A percentile compares a stretch with the other conserved stretches of the same genome.
Evolutionary conservation across 169 alveolate species (phyloP).

Genomic region (Theileria orientalis): DNA sequence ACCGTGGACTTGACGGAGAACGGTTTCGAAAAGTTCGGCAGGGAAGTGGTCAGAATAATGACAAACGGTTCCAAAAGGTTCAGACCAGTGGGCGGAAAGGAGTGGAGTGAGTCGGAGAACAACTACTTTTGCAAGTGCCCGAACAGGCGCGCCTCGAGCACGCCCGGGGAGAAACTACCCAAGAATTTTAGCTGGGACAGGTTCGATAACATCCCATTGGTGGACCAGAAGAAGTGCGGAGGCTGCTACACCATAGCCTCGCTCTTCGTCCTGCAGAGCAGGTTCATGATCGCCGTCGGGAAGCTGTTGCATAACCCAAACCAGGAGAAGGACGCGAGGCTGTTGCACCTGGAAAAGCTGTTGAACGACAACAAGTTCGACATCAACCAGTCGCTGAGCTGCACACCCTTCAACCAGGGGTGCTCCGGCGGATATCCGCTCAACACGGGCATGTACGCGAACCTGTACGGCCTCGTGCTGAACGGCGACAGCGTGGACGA

Average conservation of each 20-base stretch:
- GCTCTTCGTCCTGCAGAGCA: constrained; percentile 78
- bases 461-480: constrained; percentile 76
- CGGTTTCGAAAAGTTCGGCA: constrained; percentile 24
- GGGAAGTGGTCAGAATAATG: constrained; percentile 24
- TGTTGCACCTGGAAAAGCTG: constrained; percentile 3
- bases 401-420: constrained; percentile 81
- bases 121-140: constrained; percentile 23
- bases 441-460: constrained; percentile 83
- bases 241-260: constrained; percentile 93
- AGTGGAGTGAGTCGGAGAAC: not conserved
- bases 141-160: constrained; percentile 6
- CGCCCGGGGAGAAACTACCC: constrained; percentile 13
- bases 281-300: constrained; percentile 79
- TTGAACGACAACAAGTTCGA: constrained; percentile 19
- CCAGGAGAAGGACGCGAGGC: constrained; percentile 11
- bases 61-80: not conserved
- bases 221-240: constrained; percentile 90
- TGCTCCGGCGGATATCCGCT: constrained; percentile 90
- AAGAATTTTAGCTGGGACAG: constrained; percentile 39
- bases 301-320: constrained; percentile 40
- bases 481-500: constrained; percentile 8
- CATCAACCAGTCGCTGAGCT: constrained; percentile 23
- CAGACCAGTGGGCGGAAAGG: constrained; percentile 7
- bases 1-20: constrained; percentile 23
- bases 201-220: constrained; percentile 33